Evolutionary conservation across 2,329 filamentous ascomycete genomes (phyloP), one percentile per base, ranked within the genome.

Genomic region (Botryotinia narcissicola): DNA sequence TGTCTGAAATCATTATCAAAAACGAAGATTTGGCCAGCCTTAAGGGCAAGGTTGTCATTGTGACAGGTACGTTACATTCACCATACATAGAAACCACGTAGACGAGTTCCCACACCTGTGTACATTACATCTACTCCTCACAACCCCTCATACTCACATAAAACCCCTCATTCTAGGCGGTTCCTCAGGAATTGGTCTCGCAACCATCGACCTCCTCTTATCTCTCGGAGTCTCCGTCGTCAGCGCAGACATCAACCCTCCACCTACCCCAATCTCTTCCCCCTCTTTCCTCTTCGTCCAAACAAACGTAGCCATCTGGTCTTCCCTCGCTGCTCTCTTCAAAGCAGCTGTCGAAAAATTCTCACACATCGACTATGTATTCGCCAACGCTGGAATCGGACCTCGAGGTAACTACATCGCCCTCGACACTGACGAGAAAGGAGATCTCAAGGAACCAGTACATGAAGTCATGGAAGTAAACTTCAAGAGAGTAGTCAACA

Each of bases 171-270:
- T 78, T 75, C 25, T 72, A 85, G 88, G 88, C 67, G 87, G 87
- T 73, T 87, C 87, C 0, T 89, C 87, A 3, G 89, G 89, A 25
- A 91, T 91, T 71, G 88, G 89, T 46, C 84, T 89, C 22, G 86
- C 86, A 71, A 89, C 88, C 1, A 83, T 85, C 12, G 80, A 85
- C 14, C 81, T 87, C 3, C 84, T 90, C 22, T 82, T 90, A 12
- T 81, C 84, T 0, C 79, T 85, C 0, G 88, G 87, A 32, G 88
- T 87, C 42, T 84, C 82, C 25, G 88, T 91, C 29, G 83, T 89
- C 74, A 85, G 84, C 40, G 86, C 83, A 51, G 89, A 91, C 77
- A 74, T 89, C 60, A 84, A 86, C 57, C 80, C 85, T 2, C 81
- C 83, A 0, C 35, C 72, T 0, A 74, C 85, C 3, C 80, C 83